Conservation (phyloP, 1,284 basidiomycete genomes). For the Nidula niveotomentosa region DNA sequence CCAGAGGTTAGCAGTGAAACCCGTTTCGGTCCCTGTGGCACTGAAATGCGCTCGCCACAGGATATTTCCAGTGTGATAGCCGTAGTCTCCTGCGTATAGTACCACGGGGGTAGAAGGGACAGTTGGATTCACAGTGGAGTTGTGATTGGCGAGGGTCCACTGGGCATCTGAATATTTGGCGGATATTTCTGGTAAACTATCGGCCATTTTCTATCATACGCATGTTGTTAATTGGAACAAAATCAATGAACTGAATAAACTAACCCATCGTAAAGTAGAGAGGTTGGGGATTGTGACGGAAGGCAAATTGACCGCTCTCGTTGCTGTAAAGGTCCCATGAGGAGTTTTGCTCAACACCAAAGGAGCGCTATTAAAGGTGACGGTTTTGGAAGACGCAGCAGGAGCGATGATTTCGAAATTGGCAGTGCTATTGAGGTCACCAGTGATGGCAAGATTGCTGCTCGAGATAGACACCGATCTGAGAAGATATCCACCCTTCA, state of each 20-base stretch:
- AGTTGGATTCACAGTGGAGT: conserved; percentile 35
- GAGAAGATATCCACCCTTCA: conserved; percentile 49
- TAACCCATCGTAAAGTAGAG: conserved; percentile 32
- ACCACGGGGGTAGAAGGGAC: conserved; percentile 32
- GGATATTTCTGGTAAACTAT: conserved; percentile 36
- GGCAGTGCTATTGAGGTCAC: conserved; percentile 40
- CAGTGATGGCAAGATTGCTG: conserved; percentile 34
- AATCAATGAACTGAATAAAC: not conserved
- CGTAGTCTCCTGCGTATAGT: conserved; percentile 52
- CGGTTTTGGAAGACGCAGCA: conserved; percentile 25
- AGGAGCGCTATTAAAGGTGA: conserved; percentile 38
- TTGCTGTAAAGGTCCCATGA: conserved; percentile 35
- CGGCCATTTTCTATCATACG: conserved; percentile 28
- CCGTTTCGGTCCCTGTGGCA: conserved; percentile 38
- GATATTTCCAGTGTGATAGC: conserved; percentile 55
- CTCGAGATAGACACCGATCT: conserved; percentile 34
- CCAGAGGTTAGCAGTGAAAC: conserved; percentile 36
- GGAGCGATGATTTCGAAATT: conserved; percentile 46
- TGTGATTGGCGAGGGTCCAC: conserved; percentile 38
- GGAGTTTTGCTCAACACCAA: conserved; percentile 29
- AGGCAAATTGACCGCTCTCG: conserved; percentile 25
- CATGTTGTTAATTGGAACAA: not conserved
- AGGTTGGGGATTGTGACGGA: conserved; percentile 29
- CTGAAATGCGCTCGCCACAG: conserved; percentile 52
- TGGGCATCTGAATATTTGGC: conserved; percentile 28